A percentile compares a stretch with the other conserved stretches of the same genome.
These are phyloP conservation scores for Echium plantagineum DNA, from an alignment of 257 asterid species.

Conservation along the genomic window DNA sequence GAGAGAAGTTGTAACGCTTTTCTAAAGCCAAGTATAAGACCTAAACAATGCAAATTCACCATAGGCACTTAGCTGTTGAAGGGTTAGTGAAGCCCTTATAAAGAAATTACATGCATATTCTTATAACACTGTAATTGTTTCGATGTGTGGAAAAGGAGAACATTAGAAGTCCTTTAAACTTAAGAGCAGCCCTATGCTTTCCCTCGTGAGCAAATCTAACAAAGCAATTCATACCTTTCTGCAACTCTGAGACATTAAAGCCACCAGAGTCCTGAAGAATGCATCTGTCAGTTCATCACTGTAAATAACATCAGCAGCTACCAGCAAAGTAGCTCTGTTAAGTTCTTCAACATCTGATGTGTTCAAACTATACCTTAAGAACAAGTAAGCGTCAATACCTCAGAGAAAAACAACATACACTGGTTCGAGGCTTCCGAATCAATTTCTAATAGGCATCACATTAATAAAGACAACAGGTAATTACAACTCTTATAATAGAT, in stretches of 20 bases:
- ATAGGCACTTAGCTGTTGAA: not conserved
- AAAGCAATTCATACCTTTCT: conserved; percentile 45
- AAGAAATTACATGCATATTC: not conserved
- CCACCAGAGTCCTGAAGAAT: conserved; percentile 43
- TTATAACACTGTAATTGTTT: too few species aligned
- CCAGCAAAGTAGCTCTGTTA: conserved; percentile 57
- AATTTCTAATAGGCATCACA: not conserved
- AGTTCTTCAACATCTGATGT: conserved; percentile 53
- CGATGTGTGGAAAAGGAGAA: too few species aligned
- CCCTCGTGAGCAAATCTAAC: not conserved
- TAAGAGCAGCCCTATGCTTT: not conserved
- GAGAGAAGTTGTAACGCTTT: conserved; percentile 82
- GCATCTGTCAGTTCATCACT: conserved; percentile 75
- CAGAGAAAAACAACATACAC: not conserved
- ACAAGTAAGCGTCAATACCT: not conserved
- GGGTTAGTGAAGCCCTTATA: not conserved
- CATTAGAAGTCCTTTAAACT: not conserved
- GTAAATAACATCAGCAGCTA: conserved; percentile 95
- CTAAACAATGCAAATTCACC: conserved; percentile 22
- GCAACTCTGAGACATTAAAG: conserved; percentile 43
- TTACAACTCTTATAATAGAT: not conserved
- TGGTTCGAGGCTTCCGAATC: not conserved
- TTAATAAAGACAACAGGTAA: not conserved
- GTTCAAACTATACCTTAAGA: conserved; percentile 61
- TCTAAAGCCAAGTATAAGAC: conserved; percentile 81